A percentile compares a stretch with the other conserved stretches of the same genome.
Conservation (phyloP, 2,329 filamentous ascomycete genomes). For the Corynespora cassiicola region DNA sequence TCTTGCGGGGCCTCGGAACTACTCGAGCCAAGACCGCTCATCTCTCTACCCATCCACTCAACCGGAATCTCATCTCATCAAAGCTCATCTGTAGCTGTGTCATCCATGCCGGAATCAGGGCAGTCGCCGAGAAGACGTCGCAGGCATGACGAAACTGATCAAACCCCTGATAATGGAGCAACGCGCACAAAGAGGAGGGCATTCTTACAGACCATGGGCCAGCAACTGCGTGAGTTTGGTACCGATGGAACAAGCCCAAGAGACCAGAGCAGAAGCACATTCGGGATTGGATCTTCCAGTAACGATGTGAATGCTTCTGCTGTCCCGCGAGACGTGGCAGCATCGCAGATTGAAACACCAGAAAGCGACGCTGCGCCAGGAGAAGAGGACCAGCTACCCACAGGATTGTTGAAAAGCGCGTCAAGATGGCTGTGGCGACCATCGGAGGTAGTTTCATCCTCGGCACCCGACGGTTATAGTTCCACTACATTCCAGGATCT, state of each 20-base stretch:
- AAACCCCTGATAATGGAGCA: constrained; percentile 6
- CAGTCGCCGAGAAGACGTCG: constrained; percentile 24
- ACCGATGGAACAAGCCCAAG: constrained; percentile 27
- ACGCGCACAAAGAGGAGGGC: constrained; percentile 24
- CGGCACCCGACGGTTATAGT: constrained; percentile 1
- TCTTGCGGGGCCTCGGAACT: too few species aligned
- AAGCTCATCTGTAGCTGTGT: too few species aligned
- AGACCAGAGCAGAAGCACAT: constrained; percentile 21
- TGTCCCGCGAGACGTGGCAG: constrained; percentile 3
- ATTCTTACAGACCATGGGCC: constrained; percentile 33
- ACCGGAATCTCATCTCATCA: too few species aligned
- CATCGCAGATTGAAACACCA: constrained; percentile 16
- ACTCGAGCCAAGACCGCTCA: too few species aligned
- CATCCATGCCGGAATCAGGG: constrained; percentile 19
- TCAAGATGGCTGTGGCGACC: constrained; percentile 26
- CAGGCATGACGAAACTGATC: constrained; percentile 11
- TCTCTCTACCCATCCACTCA: too few species aligned
- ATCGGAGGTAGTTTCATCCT: constrained; percentile 16
- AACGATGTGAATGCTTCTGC: constrained; percentile 9
- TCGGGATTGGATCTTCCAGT: constrained; percentile 25
- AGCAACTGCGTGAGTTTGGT: constrained; percentile 31
- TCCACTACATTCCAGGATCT: constrained; percentile 25
- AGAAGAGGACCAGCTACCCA: constrained; percentile 26
- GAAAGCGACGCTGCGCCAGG: constrained; percentile 24
- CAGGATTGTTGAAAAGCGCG: constrained; percentile 26